phyloP scores from a whole-genome alignment of 2,329 filamentous ascomycete genomes.

The Rutstroemia sydowiana region DNA sequence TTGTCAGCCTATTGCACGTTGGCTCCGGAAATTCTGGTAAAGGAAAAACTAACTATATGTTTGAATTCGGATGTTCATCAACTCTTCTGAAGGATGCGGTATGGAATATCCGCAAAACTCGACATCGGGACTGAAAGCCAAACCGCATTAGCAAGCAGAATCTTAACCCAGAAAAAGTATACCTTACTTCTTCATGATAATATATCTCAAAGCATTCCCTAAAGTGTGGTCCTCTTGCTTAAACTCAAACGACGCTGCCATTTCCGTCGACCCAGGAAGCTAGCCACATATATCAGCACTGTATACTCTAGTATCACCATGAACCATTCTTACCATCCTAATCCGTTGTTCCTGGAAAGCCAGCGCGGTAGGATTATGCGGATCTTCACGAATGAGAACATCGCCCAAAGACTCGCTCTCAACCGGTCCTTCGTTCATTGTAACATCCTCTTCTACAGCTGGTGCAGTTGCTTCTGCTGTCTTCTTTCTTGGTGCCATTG shows the following conservation, averaged over 20 bases:
- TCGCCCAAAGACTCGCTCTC: conserved; percentile 2
- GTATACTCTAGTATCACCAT: background rate
- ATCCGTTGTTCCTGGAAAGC: conserved; percentile 22
- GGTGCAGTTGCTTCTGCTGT: conserved; percentile 7
- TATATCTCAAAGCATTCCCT: conserved; percentile 86
- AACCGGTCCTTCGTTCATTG: conserved; percentile 22
- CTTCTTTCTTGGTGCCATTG: conserved; percentile 24
- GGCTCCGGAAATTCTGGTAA: background rate
- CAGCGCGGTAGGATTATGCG: conserved; percentile 15
- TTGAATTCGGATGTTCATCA: conserved; percentile 97
- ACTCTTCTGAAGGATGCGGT: conserved; percentile 87
- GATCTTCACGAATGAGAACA: conserved; percentile 7
- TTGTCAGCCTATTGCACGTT: conserved; percentile 12
- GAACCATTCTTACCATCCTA: conserved; percentile 21
- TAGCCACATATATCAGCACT: background rate
- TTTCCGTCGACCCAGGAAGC: conserved; percentile 40
- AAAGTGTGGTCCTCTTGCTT: conserved; percentile 90
- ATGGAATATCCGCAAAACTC: conserved; percentile 99
- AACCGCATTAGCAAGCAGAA: conserved; percentile 14
- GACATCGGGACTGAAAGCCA: conserved; percentile 66
- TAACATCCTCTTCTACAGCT: conserved; percentile 20
- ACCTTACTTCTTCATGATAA: conserved; percentile 96
- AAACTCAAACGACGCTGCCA: conserved; percentile 91
- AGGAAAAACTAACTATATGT: conserved; percentile 67
- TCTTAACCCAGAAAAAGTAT: background rate